phyloP scores from a whole-genome alignment of 2,329 filamentous ascomycete genomes.

The Leptoxyphium fumago region DNA sequence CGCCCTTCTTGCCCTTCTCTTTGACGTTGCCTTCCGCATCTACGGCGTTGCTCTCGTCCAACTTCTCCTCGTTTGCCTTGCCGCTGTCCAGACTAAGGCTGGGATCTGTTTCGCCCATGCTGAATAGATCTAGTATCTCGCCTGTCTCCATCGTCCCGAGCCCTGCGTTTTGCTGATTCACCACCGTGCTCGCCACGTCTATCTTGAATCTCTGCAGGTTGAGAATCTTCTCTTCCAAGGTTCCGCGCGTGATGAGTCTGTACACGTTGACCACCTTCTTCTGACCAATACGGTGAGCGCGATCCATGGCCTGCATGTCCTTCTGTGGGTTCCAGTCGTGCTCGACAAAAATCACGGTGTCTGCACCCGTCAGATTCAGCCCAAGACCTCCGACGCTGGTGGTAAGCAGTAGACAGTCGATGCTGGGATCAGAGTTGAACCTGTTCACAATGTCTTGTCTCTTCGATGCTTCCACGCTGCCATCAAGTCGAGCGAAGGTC shows the following conservation, averaged over 20 bases:
- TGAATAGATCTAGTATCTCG: slow-evolving; percentile 94
- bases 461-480: slow-evolving; percentile 79
- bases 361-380: slow-evolving; percentile 87
- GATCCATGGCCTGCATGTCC: slow-evolving; percentile 97
- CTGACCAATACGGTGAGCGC: slow-evolving; percentile 92
- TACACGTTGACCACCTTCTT: slow-evolving; percentile 99
- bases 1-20: slow-evolving; percentile 92
- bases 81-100: slow-evolving; percentile 20
- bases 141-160: slow-evolving; percentile 95
- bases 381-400: slow-evolving; percentile 91
- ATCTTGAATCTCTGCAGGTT: slow-evolving; percentile 97
- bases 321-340: slow-evolving; percentile 99
- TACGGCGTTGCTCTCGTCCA: slow-evolving; percentile 59
- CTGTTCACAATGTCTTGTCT: slow-evolving; percentile 97
- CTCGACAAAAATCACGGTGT: slow-evolving; percentile 98
- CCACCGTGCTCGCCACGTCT: slow-evolving; percentile 91
- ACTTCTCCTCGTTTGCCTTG: slow-evolving; percentile 51
- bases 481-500: slow-evolving; percentile 87
- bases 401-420: slow-evolving; percentile 84
- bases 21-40: slow-evolving; percentile 76
- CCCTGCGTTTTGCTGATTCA: slow-evolving; percentile 97
- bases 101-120: slow-evolving; percentile 56
- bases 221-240: slow-evolving; percentile 95
- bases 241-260: slow-evolving; percentile 86
- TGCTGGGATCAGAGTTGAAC: slow-evolving; percentile 95